These are phyloP conservation scores for Ophiostoma quercus DNA, from an alignment of 2,329 filamentous ascomycete species.

Conservation along the genomic window DNA sequence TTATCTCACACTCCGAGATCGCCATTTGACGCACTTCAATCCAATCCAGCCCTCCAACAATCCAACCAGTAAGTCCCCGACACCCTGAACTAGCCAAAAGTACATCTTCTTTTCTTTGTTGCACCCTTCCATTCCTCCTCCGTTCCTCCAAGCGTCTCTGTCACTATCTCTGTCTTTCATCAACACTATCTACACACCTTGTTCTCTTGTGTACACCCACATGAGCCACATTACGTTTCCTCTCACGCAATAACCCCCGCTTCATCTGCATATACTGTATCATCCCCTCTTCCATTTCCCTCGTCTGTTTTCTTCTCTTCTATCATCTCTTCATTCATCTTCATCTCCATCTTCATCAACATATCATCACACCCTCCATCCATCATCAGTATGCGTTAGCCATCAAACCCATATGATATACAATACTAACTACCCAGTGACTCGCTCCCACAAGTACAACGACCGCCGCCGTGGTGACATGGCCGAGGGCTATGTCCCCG, in stretches of 20 bases:
- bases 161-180: not conserved
- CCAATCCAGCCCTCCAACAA: not conserved
- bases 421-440: constrained; percentile 58
- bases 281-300: too few species aligned
- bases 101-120: not conserved
- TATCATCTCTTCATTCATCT: not conserved
- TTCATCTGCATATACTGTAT: not conserved
- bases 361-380: not conserved
- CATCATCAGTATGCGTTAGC: not conserved
- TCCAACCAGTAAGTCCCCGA: not conserved
- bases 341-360: not conserved
- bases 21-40: not conserved
- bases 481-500: constrained; percentile 58
- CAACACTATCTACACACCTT: constrained; percentile 3
- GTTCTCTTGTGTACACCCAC: not conserved
- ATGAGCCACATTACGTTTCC: not conserved
- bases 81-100: not conserved
- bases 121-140: not conserved
- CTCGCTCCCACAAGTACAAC: constrained; percentile 93
- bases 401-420: constrained; percentile 10
- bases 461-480: constrained; percentile 83
- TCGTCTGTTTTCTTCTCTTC: not conserved
- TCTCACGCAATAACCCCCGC: not conserved
- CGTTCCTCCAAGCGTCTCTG: not conserved
- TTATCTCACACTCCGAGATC: not conserved